Conservation (phyloP, 164 flowering plant genomes). For the Stephania cephalantha region DNA sequence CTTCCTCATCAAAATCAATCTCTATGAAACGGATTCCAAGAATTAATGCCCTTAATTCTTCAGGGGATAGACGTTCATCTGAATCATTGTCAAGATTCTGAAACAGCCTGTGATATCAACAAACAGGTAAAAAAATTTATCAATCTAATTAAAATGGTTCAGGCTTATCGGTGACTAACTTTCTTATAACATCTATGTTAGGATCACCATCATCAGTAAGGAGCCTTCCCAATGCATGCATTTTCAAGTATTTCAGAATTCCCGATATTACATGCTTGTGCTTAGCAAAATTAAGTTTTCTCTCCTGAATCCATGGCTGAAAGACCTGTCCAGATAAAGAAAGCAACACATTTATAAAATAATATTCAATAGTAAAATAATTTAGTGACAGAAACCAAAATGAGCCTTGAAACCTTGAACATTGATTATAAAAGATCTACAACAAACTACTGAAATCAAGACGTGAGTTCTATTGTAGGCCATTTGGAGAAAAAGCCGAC, state of each 20-base stretch:
- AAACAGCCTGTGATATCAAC: slow-evolving; percentile 48
- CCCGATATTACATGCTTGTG: slow-evolving; percentile 75
- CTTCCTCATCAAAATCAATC: slow-evolving; percentile 49
- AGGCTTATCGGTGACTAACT: slow-evolving; percentile 27
- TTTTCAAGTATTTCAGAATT: slow-evolving; percentile 44
- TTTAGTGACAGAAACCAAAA: not conserved
- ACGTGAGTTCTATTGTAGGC: too few relatives aligned
- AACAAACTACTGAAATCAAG: not conserved
- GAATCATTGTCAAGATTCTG: slow-evolving; percentile 38
- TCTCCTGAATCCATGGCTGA: slow-evolving; percentile 80
- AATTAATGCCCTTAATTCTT: slow-evolving; percentile 62
- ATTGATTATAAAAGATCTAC: not conserved
- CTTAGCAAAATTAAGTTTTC: slow-evolving; percentile 59
- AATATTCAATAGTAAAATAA: not conserved
- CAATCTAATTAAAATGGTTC: not conserved
- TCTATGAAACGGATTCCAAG: slow-evolving; percentile 60
- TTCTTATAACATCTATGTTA: slow-evolving; percentile 35
- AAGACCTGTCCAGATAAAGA: slow-evolving; percentile 42
- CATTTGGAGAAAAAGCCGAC: too few relatives aligned
- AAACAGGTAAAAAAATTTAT: slow-evolving; percentile 2
- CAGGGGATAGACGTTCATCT: slow-evolving; percentile 33
- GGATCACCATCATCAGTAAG: slow-evolving; percentile 54
- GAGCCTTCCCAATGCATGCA: slow-evolving; percentile 56
- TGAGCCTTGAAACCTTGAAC: not conserved
- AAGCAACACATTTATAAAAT: not conserved